These are phyloP conservation scores for Oryza glumipatula DNA, from an alignment of 176 grass and related monocot species.

Conservation along the genomic window DNA sequence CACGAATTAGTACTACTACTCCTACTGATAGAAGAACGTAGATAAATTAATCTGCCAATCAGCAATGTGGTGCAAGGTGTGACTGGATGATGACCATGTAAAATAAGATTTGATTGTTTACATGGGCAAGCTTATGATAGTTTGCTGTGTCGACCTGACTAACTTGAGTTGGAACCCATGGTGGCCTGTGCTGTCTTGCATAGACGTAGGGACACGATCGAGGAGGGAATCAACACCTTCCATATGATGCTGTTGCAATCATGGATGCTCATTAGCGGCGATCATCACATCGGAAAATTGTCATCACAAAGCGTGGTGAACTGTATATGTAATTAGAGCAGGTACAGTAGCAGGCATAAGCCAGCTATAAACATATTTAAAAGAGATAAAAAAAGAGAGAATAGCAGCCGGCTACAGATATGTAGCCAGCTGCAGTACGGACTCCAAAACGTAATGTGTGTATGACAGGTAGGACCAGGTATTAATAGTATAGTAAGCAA, in stretches of 20 bases:
- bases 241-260: constrained; percentile 36
- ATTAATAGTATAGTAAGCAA: no score
- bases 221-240: constrained; percentile 27
- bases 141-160: neutral
- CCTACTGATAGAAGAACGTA: neutral
- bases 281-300: constrained; percentile 27
- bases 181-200: constrained; percentile 1
- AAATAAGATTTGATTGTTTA: neutral
- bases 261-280: constrained; percentile 41
- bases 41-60: constrained; percentile 23
- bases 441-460: no score
- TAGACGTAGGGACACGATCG: constrained; percentile 25
- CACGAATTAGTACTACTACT: neutral
- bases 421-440: no score
- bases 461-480: no score
- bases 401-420: no score
- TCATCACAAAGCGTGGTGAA: neutral
- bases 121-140: neutral
- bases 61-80: neutral
- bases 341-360: no score
- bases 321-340: neutral
- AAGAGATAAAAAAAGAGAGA: no score
- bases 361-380: no score
- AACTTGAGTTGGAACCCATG: constrained; percentile 20
- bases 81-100: constrained; percentile 29